Percentiles rank a stretch among this genome's conserved stretches.
Evolutionary conservation across 2,329 filamentous ascomycete genomes (phyloP).

Genomic region (Cladosporium colombiae): DNA sequence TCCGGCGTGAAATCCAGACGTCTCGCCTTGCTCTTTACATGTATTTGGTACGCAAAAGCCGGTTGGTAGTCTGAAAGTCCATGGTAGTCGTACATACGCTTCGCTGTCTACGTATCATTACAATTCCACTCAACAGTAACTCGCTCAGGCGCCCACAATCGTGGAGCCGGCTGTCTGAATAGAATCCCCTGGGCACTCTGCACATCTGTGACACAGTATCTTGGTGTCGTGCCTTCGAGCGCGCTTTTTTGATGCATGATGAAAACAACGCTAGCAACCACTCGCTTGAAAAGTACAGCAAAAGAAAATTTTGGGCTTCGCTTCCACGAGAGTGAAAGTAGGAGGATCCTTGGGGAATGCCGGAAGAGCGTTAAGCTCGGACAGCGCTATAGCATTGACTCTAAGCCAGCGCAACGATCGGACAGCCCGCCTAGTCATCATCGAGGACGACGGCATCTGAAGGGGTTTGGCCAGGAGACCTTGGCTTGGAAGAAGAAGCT

Average conservation of each 20-base stretch:
- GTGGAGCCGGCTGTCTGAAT: neutral
- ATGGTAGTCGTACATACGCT: neutral
- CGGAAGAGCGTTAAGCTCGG: neutral
- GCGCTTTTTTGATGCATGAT: neutral
- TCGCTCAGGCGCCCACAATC: neutral
- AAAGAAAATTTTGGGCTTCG: neutral
- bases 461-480: neutral
- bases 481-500: neutral
- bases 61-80: too few relatives aligned
- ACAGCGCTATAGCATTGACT: neutral
- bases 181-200: neutral
- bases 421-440: neutral
- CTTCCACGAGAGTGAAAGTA: neutral
- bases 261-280: neutral
- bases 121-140: neutral
- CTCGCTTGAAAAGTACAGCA: neutral
- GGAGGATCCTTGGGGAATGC: neutral
- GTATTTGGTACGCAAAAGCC: neutral
- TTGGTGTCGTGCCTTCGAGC: neutral
- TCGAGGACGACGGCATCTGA: conserved; percentile 9
- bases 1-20: too few relatives aligned
- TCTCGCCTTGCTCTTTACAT: too few relatives aligned
- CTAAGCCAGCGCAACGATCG: too few relatives aligned
- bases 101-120: neutral
- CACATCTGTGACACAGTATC: neutral